Conservation (phyloP, 2,329 filamentous ascomycete species). For the Xylaria sp. region DNA sequence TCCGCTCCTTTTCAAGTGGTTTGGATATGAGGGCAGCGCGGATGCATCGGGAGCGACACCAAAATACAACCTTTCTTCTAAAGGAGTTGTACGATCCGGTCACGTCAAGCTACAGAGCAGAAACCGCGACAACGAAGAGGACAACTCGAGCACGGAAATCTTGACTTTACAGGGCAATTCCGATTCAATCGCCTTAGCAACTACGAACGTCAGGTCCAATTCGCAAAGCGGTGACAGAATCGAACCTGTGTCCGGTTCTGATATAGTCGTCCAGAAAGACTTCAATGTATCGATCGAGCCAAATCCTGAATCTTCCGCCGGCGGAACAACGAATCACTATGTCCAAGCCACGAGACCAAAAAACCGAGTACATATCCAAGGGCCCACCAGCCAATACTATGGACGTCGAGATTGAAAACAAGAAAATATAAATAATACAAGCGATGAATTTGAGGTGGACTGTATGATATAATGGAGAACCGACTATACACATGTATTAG, state of each 20-base stretch:
- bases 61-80: constrained; percentile 44
- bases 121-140: constrained; percentile 38
- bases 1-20: constrained; percentile 44
- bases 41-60: constrained; percentile 36
- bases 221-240: constrained; percentile 24
- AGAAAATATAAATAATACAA: neutral
- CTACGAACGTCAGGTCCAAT: constrained; percentile 26
- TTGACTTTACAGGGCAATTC: constrained; percentile 38
- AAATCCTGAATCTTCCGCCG: constrained; percentile 27
- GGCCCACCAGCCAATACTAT: constrained; percentile 35
- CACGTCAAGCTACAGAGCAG: constrained; percentile 42
- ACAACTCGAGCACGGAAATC: constrained; percentile 45
- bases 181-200: constrained; percentile 33
- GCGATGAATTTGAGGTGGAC: neutral
- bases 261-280: constrained; percentile 47
- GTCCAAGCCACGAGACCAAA: constrained; percentile 41
- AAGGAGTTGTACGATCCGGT: constrained; percentile 38
- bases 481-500: neutral
- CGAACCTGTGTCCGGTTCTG: constrained; percentile 36
- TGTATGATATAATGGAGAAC: constrained; percentile 15
- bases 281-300: constrained; percentile 44
- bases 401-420: constrained; percentile 10
- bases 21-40: constrained; percentile 38
- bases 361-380: constrained; percentile 39
- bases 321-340: constrained; percentile 37